Evolutionary conservation across 768 basidiomycete genomes (phyloP), one percentile per base, ranked within the genome.

Genomic region (Leccinum ochraceum): DNA sequence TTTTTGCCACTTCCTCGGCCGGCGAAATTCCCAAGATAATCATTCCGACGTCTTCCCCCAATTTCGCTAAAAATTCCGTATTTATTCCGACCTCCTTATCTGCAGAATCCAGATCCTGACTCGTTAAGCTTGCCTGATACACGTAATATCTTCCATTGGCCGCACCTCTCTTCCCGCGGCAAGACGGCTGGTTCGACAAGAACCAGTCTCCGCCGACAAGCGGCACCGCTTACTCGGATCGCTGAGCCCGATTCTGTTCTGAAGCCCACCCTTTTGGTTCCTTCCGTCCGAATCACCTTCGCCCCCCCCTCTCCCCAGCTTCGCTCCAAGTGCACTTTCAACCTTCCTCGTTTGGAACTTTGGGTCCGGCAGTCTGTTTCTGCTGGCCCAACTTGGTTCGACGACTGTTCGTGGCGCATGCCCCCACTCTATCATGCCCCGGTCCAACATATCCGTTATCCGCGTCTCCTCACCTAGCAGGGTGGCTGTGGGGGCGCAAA

Each of bases 21-120:
- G 75, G 78, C 63, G 65, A 71, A 56, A 59, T 75, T 73, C 79
- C 76, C 74, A 67, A 68, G 62, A 61, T 59, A 63, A 46, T 59
- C 53, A 53, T 58, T 53, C 59, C 60, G 57, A 59, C 66, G 63
- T 67, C 63, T 66, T 55, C 57, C 58, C 52, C 59, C 56, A 56
- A 68, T 63, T 65, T 65, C 69, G 64, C 63, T 73, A 73, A 73
- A 59, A 71, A 69, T 73, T 66, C 65, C 69, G 62, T 68, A 68
- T 70, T 70, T 69, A 74, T 76, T 59, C 42, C 53, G 56, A 62
- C 70, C 67, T 70, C 66, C 71, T 72, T 72, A 72, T 72, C 69
- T 73, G 63, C 69, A 63, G 60, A 56, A 24, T 58, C 53, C 67
- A 68, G 63, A 71, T 70, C 65, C 57, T 73, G 71, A 74, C 73